These are phyloP conservation scores for Baorangia bicolor DNA, from an alignment of 768 basidiomycete species.

Conservation along the genomic window DNA sequence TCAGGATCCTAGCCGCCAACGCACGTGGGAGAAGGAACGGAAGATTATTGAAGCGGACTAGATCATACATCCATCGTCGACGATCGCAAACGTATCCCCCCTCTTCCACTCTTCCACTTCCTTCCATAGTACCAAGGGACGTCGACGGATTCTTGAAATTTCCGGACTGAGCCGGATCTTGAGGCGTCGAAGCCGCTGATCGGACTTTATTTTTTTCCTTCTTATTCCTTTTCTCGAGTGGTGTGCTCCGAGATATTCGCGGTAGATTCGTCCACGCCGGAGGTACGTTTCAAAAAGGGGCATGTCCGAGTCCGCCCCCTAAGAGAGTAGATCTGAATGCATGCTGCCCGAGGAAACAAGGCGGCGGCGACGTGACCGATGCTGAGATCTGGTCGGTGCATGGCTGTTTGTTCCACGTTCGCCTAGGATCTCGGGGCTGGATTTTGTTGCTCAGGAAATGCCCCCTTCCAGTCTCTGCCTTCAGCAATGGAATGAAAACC, in stretches of 20 bases:
- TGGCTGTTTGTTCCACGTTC: background rate
- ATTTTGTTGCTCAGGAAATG: no score
- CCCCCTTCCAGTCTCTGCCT: no score
- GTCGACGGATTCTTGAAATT: slow-evolving; percentile 16
- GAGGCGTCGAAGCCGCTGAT: slow-evolving; percentile 20
- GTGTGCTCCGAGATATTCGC: slow-evolving; percentile 18
- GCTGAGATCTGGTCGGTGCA: slow-evolving; percentile 3
- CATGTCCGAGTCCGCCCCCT: background rate
- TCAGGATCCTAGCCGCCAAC: background rate
- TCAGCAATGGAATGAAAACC: no score
- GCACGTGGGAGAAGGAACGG: background rate
- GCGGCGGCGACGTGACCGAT: background rate
- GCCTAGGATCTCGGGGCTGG: no score
- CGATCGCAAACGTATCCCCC: slow-evolving; percentile 6
- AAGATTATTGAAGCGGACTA: background rate
- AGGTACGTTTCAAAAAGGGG: background rate
- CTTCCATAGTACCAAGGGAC: background rate
- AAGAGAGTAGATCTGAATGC: background rate
- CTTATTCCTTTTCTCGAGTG: slow-evolving; percentile 9
- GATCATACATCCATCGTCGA: background rate
- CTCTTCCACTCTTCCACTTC: slow-evolving; percentile 4
- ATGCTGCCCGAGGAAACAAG: slow-evolving; percentile 7
- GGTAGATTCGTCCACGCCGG: slow-evolving; percentile 13
- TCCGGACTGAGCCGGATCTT: slow-evolving; percentile 19
- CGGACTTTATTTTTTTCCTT: slow-evolving; percentile 6